phyloP scores from a whole-genome alignment of 768 basidiomycete species.

The Leccinellum albellum region DNA sequence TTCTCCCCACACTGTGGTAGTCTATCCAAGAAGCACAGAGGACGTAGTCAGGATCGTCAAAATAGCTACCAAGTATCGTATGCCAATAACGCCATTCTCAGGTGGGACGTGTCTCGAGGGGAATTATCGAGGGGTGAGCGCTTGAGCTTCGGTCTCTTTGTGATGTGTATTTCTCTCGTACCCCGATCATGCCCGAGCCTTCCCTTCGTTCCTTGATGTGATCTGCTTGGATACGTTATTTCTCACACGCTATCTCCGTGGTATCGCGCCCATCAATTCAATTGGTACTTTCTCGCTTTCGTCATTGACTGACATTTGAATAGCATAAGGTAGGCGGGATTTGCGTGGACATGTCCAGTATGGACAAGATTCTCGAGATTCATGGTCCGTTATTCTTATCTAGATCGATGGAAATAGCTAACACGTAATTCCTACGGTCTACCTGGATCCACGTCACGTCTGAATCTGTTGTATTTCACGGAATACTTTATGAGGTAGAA shows the following conservation, averaged over 20 bases:
- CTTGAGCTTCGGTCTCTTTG: conserved; percentile 2
- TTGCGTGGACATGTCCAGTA: conserved; percentile 71
- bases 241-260: not conserved
- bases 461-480: not conserved
- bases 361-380: conserved; percentile 76
- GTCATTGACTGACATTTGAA: not conserved
- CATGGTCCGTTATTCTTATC: conserved; percentile 45
- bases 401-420: not conserved
- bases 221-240: not conserved
- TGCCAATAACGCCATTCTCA: conserved; percentile 76
- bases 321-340: conserved; percentile 52
- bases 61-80: conserved; percentile 65
- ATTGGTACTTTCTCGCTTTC: not conserved
- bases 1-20: conserved; percentile 52
- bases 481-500: conserved; percentile 35
- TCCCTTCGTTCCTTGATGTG: not conserved
- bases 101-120: conserved; percentile 85
- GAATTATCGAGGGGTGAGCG: conserved; percentile 62
- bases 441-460: not conserved
- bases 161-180: not conserved
- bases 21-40: conserved; percentile 66
- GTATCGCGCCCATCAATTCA: not conserved
- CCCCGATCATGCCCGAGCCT: not conserved
- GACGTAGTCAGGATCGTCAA: conserved; percentile 80
- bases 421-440: not conserved